Evolutionary conservation across 2,329 filamentous ascomycete genomes (phyloP), one percentile per base, ranked within the genome.

Genomic region (Exophiala sideris): DNA sequence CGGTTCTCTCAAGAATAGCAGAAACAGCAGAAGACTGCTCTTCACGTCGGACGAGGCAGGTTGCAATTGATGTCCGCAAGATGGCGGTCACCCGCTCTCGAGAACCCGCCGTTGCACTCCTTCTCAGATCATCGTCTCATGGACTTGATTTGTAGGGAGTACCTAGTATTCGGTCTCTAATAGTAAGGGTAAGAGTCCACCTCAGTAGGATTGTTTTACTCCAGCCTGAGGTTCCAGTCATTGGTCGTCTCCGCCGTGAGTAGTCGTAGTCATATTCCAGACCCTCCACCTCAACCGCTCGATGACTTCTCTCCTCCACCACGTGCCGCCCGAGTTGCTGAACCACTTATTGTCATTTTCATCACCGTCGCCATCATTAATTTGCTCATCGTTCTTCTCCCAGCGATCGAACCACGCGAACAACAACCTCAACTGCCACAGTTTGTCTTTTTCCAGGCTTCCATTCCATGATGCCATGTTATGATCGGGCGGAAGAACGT

Each of bases 341-440:
- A 52, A 60, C 52, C 58, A 57, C 38, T 51, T 58, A 12, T 57
- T 48, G 10, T 52, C n/a, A 39, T 50, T 50, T 33, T 45, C 45
- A n/a, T 48, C 33, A 33, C 12, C 48, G 12, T 42, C 21, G 20
- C 29, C 8, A 5, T 33, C 29, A n/a, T 64, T 39, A 35, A 56
- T 20, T 39, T 65, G 42, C 60, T 62, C 51, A 33, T 64, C 70
- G 46, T 73, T 69, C 57, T 60, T 64, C 36, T 68, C 67, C 55
- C 70, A 65, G 46, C 66, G 68, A 67, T 87, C 83, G n/a, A 83
- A 76, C 83, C 85, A 88, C 52, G 79, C 79, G 66, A 88, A 87
- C 57, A 89, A 68, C 3, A 86, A 65, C 56, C 77, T 76, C 58
- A 89, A 65, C 65, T 86, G 83, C 76, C 81, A 80, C 45, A 89